These are phyloP conservation scores for Gamsiella multidivaricata DNA, from an alignment of 192 early-diverging fungal genomes.

Conservation along the genomic window DNA sequence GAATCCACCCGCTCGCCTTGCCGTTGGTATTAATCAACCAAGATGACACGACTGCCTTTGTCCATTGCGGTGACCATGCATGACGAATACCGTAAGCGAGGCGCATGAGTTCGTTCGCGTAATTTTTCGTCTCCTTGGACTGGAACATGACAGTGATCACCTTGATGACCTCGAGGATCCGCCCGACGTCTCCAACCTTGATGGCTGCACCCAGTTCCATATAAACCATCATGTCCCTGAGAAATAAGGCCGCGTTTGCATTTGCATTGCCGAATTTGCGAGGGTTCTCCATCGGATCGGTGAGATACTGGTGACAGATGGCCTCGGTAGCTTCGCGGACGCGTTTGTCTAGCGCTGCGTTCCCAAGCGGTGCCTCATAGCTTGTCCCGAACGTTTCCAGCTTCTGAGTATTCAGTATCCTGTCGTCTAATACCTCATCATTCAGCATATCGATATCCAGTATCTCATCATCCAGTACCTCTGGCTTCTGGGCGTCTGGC, in stretches of 20 bases:
- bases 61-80: background rate
- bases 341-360: too few relatives aligned
- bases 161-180: conserved; percentile 14
- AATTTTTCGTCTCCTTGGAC: conserved; percentile 26
- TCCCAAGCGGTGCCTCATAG: too few relatives aligned
- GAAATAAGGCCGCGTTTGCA: conserved; percentile 2
- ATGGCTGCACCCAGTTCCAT: conserved; percentile 16
- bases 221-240: conserved; percentile 28
- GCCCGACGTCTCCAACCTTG: conserved; percentile 21
- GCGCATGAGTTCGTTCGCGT: conserved; percentile 19
- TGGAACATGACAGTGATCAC: conserved; percentile 21
- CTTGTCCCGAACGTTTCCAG: too few relatives aligned
- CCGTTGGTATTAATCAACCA: conserved; percentile 19
- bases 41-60: conserved; percentile 16
- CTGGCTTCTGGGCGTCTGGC: too few relatives aligned
- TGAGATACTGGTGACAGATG: too few relatives aligned
- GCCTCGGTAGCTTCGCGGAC: too few relatives aligned
- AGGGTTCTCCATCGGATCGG: too few relatives aligned
- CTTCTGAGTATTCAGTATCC: too few relatives aligned
- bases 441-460: too few relatives aligned
- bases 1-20: conserved; percentile 2
- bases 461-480: too few relatives aligned
- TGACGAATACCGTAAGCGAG: conserved; percentile 9
- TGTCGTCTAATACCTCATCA: too few relatives aligned
- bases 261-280: background rate